Evolutionary conservation across 2,329 filamentous ascomycete genomes (phyloP), one percentile per base, ranked within the genome.

Genomic region (Arthrobotrys pseudoclavata): DNA sequence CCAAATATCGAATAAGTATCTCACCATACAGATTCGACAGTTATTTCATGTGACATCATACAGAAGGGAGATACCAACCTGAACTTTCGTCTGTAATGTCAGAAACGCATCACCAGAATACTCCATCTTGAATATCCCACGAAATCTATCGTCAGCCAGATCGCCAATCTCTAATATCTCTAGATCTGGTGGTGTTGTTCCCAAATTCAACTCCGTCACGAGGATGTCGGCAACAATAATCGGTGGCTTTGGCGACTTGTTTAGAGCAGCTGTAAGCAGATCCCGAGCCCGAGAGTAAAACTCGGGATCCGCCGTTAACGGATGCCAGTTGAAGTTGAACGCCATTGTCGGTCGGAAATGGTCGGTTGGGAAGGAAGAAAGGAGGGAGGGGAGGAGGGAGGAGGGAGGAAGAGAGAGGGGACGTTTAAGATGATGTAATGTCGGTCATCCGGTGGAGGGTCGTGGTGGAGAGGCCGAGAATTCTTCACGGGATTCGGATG

Each of bases 311-410:
- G 95, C 95, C 86, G 96, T 96, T 80, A 99, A 88, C 83, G 96
- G 96, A 89, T 94, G 97, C 96, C 96, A 99, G 93, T 98, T 98
- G 92, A 99, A 99, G 88, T 98, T 98, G 92, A 99, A 99, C 81
- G 96, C 96, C 96, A 99, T 99, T 76, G 68, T 69, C 69, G 74
- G 55, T 60, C 55, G 31, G 34, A 26, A 60, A 60, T 37, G 52
- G 42, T 26, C n/a, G 18, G 67, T 18, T 50, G 20, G 12, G 15
- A 37, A 45, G 22, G 55, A 42, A 42, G 20, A 9, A 24, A 22
- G 20, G 40, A 42, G 37, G 55, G 63, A 40, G n/a, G 63, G 20
- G 42, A 53, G 48, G 29, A 45, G 40, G 52, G 26, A 22, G 37
- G 34, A 20, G 24, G 37, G 22, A 10, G 15, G 34, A 20, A 31